phyloP scores from a whole-genome alignment of 2,329 filamentous ascomycete genomes.

The Talaromyces verruculosus region DNA sequence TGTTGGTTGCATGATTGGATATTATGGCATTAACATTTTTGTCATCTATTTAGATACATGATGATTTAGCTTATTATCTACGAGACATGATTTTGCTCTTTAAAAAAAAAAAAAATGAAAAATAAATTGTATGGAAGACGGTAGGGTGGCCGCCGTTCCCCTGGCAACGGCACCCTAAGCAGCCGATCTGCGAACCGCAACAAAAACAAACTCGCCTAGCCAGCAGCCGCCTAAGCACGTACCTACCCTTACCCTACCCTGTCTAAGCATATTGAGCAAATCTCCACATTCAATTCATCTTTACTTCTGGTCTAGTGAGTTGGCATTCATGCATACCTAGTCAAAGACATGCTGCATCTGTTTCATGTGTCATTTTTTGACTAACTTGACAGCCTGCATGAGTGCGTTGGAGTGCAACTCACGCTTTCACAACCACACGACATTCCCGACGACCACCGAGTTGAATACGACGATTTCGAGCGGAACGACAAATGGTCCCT shows the following conservation, averaged over 20 bases:
- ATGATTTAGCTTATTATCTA: neutral
- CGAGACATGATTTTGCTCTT: neutral
- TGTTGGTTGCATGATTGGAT: neutral
- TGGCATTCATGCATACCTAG: neutral
- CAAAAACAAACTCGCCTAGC: neutral
- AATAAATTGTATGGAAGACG: neutral
- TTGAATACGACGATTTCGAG: neutral
- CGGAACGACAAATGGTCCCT: neutral
- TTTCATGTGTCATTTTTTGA: neutral
- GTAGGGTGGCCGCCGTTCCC: neutral
- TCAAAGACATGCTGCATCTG: neutral
- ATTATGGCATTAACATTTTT: neutral
- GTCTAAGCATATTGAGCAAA: neutral
- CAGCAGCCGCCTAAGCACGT: neutral
- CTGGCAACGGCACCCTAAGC: slow-evolving; percentile 7
- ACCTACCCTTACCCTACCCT: neutral
- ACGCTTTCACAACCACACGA: neutral
- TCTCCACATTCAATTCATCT: neutral
- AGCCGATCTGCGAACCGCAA: slow-evolving; percentile 17
- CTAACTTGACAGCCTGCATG: neutral
- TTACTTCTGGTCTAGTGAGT: neutral
- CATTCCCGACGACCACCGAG: neutral
- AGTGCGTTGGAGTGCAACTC: neutral
- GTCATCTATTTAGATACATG: neutral
- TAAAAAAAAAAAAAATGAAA: too few species aligned